Conservation (phyloP, 306 rosid species). For the Vachellia pachyceras region DNA sequence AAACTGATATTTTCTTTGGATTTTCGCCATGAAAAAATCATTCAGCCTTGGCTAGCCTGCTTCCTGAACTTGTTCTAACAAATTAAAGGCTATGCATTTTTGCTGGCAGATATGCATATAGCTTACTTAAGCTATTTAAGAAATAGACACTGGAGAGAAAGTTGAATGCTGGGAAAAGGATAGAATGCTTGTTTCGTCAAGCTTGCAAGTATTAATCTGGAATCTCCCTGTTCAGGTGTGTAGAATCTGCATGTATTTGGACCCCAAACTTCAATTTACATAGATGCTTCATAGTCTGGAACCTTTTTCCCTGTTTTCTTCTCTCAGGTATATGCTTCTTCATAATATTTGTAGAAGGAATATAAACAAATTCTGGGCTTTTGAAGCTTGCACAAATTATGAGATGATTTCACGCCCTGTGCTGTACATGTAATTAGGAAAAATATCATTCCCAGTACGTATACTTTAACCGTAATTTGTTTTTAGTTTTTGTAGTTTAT, state of each 20-base stretch:
- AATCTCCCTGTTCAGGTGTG: conserved; percentile 12
- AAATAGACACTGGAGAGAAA: not conserved
- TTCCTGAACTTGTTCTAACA: not conserved
- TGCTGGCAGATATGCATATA: conserved; percentile 54
- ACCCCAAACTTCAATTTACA: not conserved
- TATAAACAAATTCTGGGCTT: conserved; percentile 6
- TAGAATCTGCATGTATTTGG: not conserved
- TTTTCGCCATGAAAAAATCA: not conserved
- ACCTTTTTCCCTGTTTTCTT: not conserved
- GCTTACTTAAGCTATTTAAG: conserved; percentile 41
- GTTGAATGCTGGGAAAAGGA: conserved; percentile 24
- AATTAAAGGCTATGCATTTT: conserved; percentile 5
- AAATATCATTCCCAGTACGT: too few relatives aligned
- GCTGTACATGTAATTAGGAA: too few relatives aligned
- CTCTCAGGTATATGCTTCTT: conserved; percentile 37
- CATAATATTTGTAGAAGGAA: conserved; percentile 17
- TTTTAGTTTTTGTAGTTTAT: too few relatives aligned
- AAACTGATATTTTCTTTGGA: not conserved
- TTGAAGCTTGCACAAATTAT: conserved; percentile 20
- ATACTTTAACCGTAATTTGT: too few relatives aligned
- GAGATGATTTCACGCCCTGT: conserved; percentile 13
- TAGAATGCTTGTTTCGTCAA: conserved; percentile 40
- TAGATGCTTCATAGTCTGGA: conserved; percentile 7
- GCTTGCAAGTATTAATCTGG: conserved; percentile 23
- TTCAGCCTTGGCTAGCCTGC: conserved; percentile 15